Base-by-base conservation (phyloP, 2,329 filamentous ascomycete species). In the Fusarium sp. region DNA sequence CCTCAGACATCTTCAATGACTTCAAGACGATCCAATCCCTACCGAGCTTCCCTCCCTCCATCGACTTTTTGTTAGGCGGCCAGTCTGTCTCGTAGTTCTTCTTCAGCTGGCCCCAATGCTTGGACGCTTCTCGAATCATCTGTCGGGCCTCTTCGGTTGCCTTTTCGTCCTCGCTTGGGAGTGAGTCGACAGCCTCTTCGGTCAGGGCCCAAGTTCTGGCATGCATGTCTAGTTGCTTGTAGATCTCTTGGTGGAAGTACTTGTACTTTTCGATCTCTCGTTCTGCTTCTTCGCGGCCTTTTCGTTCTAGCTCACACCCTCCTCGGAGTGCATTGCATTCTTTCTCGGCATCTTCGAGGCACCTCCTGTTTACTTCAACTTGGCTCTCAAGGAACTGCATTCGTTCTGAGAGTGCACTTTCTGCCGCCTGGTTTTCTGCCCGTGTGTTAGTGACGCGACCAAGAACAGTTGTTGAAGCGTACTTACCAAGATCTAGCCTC, bases 201-300 rank as follows among this genome's bases (percentile, higher is more conserved):
- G n/a, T 14, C 1, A 4, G 4, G 10, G 34, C 6, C 60, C 60
- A 63, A n/a, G 46, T 21, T 20, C 19, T 10, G 4, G 28, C 36
- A 9, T 21, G 45, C 14, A 20, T 26, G 7, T n/a, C 20, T 3
- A 51, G 19, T 12, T 30, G 17, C 14, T 20, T 3, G 38, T 51
- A 47, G 23, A 55, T 32, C 2, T 20, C n/a, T 19, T 47, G 10
- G 36, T 63, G 60, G 23, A 63, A 63, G 2, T 4, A 8, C 9
- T 20, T 43, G 30, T 32, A 28, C 46, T 38, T 24, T 20, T 28
- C 14, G 11, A 24, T 30, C 3, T 56, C 50, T 17, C 17, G 2
- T n/a, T 47, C 26, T 15, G 40, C 46, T 11, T 15, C 4, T 20
- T 51, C 7, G 4, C 8, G 34, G 15, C 17, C n/a, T 36, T 36